Base-by-base conservation (phyloP, 495 filamentous ascomycete species). In the Talaromyces proteolyticus region DNA sequence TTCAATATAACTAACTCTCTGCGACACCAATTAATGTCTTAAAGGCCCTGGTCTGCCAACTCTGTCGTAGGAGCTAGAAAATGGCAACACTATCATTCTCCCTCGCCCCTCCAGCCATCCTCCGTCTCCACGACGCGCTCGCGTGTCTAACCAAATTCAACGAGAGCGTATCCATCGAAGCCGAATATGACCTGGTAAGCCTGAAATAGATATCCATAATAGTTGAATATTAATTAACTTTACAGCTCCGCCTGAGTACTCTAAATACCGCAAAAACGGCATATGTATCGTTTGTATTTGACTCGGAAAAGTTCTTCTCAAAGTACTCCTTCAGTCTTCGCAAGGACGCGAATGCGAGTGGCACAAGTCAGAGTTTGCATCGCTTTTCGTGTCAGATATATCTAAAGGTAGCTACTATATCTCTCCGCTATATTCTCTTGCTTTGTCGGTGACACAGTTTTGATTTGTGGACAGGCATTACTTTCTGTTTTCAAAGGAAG, bases 221-320 rank as follows among this genome's bases (percentile, higher is more conserved):
- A 37, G 6, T 16, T 6, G 23, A 19, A n/a, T 45, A 20, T 12
- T 36, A 16, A 51, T 51, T n/a, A n/a, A n/a, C 22, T 11, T 56
- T 58, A 44, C 53, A 95, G 87, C 81, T 96, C 41, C 78, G 84
- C 17, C 62, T 98, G 44, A 91, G 88, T 26, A 83, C 88, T 2
- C 72, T 98, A 36, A 98, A 97, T 67, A 78, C 84, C n/a, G 89
- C 91, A 14, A 95, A 94, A 61, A 94, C 93, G 18, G 90, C 90
- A 37, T 96, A 96, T 68, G 82, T 86, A 0, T 88, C 88, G 14
- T 88, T 95, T 57, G 78, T 78, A 11, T 81, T 96, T 34, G 80
- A 85, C 43, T 76, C 76, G 21, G 75, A 73, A 49, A 68, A 71
- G n/a, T 98, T 96, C 68, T 98, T 96, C 60, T 79, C 86, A 20